phyloP scores from a whole-genome alignment of 139 green algal genomes.

The Marvania coccoides region DNA sequence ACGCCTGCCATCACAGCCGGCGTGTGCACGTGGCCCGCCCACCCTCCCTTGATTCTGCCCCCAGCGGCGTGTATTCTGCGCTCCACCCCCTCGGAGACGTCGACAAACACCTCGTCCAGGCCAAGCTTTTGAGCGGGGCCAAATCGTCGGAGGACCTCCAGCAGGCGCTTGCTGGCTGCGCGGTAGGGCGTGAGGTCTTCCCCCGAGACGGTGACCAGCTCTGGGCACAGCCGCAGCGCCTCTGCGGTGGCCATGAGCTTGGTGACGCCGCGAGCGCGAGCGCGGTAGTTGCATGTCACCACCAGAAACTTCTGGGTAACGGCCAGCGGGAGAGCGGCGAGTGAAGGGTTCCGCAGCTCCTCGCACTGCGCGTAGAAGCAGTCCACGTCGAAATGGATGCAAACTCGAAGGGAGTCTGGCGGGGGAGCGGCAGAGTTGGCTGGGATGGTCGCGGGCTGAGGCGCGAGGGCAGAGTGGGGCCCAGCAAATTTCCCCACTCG shows the following conservation, averaged over 20 bases:
- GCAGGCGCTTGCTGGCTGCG: constrained; percentile 28
- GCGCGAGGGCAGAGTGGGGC: too few relatives aligned
- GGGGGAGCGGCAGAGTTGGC: background rate
- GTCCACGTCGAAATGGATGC: constrained; percentile 70
- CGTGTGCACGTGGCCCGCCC: constrained; percentile 39
- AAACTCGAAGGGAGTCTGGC: constrained; percentile 30
- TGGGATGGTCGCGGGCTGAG: too few relatives aligned
- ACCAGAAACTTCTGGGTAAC: constrained; percentile 77
- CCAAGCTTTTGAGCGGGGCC: constrained; percentile 18
- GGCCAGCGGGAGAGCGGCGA: constrained; percentile 11
- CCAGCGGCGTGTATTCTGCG: background rate
- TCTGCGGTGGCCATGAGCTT: constrained; percentile 73
- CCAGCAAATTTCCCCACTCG: too few relatives aligned
- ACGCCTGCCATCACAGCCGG: constrained; percentile 13
- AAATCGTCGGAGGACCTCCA: constrained; percentile 22
- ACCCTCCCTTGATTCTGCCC: background rate
- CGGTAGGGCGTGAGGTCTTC: constrained; percentile 63
- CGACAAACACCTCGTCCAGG: constrained; percentile 65
- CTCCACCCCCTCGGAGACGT: constrained; percentile 46
- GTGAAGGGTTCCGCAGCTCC: constrained; percentile 42
- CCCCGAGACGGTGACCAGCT: constrained; percentile 50
- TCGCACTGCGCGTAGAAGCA: constrained; percentile 72
- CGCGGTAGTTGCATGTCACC: constrained; percentile 79
- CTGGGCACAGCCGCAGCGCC: constrained; percentile 42
- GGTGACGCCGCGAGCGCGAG: constrained; percentile 53